Percentiles rank a stretch among this genome's conserved stretches.
These are phyloP conservation scores for Spironucleus salmonicida DNA, from an alignment of 208 protist genomes.

Conservation along the genomic window DNA sequence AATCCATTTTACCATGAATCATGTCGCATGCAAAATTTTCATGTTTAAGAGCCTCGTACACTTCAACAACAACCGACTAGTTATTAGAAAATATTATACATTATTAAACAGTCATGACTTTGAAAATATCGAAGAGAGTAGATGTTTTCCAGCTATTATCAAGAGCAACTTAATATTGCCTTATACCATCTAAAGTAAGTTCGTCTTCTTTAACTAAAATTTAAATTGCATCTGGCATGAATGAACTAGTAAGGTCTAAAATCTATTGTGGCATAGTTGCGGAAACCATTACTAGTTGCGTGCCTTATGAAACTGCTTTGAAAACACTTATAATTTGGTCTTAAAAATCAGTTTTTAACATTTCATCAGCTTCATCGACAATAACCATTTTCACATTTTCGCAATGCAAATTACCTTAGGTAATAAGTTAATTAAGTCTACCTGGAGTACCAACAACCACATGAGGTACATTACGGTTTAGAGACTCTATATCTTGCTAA, in stretches of 20 bases:
- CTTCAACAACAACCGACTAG: conserved; percentile 79
- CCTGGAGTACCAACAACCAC: conserved; percentile 92
- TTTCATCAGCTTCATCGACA: conserved; percentile 96
- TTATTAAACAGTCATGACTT: conserved; percentile 66
- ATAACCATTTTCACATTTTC: conserved; percentile 70
- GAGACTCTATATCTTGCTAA: conserved; percentile 30
- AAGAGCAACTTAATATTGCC: conserved; percentile 91
- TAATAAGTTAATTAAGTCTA: conserved; percentile 87
- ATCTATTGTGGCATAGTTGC: conserved; percentile 94
- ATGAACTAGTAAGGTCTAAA: conserved; percentile 86
- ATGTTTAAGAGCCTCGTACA: conserved; percentile 70
- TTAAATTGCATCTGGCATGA: conserved; percentile 89
- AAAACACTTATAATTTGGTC: conserved; percentile 97
- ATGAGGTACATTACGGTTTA: conserved; percentile 48
- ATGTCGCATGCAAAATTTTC: conserved; percentile 74
- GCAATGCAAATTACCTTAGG: conserved; percentile 57
- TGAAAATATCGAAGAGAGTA: conserved; percentile 74
- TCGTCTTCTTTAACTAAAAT: conserved; percentile 96
- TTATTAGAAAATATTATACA: conserved; percentile 97
- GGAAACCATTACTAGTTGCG: conserved; percentile 78
- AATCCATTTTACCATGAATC: conserved; percentile 91
- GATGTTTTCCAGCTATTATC: conserved; percentile 90
- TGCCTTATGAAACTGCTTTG: conserved; percentile 62
- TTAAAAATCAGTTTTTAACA: conserved; percentile 92
- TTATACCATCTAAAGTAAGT: conserved; percentile 94